Evolutionary conservation across 331 rosid genomes (phyloP), one percentile per base, ranked within the genome.

Genomic region (Phaseolus coccineus): DNA sequence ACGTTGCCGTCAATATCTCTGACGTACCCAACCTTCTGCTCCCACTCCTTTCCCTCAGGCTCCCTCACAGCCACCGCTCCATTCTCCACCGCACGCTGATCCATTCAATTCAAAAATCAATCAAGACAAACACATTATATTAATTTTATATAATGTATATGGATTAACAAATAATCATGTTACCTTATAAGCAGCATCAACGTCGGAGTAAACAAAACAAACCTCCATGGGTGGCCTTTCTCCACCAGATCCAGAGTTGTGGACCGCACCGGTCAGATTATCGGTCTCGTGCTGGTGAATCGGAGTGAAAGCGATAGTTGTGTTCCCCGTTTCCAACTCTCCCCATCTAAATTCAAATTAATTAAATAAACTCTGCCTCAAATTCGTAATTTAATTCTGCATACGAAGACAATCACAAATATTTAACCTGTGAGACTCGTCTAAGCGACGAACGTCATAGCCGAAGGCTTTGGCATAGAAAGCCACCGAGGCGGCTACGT

Each of bases 261-360:
- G 90, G 31, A 94, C 94, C 0, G 30, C n/a, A 11, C 96, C 98
- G 30, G 98, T 91, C 15, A 88, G 88, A 74, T 79, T 86, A 50
- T 90, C 92, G 1, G 99, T 87, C 84, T 93, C 99, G 66, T 83
- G 94, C 80, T 91, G 97, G 47, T 83, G 91, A 55, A 75, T 39
- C 14, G 96, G 97, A 11, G 97, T 88, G 88, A 95, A 95, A 4
- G 99, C 97, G 33, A 92, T 86, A 0, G 97, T 92, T 8, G 96
- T 95, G 77, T 82, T 73, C 25, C 97, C 96, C 5, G 88, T 89
- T 68, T 90, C 97, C 59, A 95, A 83, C 78, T 95, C 99, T 74
- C 97, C 97, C 98, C 97, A 95, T 67, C 97, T 92, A 44, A 70
- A 7, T 0, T 40, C 11, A 8, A 27, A 9, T 14, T 0, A 56